Percentiles rank a stretch among this genome's conserved stretches.
Conservation (phyloP, 257 asterid species). For the Ilex asprella region DNA sequence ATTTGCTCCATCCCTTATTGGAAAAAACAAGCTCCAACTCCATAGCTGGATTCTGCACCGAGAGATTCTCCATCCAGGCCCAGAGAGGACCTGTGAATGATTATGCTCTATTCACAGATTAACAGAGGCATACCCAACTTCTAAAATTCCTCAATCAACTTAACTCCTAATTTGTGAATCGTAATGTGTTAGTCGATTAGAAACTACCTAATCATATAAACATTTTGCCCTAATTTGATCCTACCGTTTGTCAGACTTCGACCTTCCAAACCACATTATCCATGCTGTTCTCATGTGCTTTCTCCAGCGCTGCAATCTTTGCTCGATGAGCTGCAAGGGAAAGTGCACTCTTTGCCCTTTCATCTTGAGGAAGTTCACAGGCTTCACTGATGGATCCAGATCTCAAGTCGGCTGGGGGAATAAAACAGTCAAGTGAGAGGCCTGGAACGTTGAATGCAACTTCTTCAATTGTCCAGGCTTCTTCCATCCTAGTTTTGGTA, state of each 20-base stretch:
- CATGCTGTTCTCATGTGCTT: background rate
- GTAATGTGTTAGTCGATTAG: constrained; percentile 12
- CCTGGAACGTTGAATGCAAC: constrained; percentile 16
- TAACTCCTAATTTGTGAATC: constrained; percentile 12
- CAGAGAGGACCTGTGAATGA: constrained; percentile 16
- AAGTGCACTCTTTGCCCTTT: constrained; percentile 2
- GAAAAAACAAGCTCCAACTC: constrained; percentile 2
- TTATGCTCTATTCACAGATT: constrained; percentile 20
- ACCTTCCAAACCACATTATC: constrained; percentile 1
- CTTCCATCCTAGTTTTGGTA: constrained; percentile 16
- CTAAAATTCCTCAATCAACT: constrained; percentile 12
- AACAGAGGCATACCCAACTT: constrained; percentile 7
- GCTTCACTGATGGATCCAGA: constrained; percentile 14
- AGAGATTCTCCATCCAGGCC: constrained; percentile 20
- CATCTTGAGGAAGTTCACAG: constrained; percentile 5
- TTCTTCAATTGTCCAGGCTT: constrained; percentile 18
- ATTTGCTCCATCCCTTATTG: background rate
- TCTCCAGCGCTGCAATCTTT: constrained; percentile 14
- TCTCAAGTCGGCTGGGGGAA: constrained; percentile 9
- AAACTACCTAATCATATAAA: background rate
- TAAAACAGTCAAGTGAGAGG: constrained; percentile 13
- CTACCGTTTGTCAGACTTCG: background rate
- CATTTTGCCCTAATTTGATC: background rate
- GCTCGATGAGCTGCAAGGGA: constrained; percentile 12
- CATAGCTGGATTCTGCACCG: constrained; percentile 16